Base-by-base conservation (phyloP, 495 filamentous ascomycete species). In the Ramalina peruviana region DNA sequence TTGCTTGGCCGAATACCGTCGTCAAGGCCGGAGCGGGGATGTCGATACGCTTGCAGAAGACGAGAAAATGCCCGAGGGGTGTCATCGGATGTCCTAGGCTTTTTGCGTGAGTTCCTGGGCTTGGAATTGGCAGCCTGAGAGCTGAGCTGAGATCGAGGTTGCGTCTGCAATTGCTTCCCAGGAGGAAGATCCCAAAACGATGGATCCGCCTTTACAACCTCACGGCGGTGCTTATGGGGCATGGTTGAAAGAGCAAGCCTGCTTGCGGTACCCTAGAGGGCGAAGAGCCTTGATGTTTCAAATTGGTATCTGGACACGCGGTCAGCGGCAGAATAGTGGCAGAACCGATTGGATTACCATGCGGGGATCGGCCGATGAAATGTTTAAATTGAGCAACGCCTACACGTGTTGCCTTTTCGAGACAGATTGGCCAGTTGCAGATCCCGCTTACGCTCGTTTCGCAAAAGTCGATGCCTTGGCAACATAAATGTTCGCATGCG, bases 181-280 rank as follows among this genome's bases (percentile, higher is more conserved):
- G 86, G 87, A 19, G 86, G 83, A 42, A 94, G 81, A 64, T 94
- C 74, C 68, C 81, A 85, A 60, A 75, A 80, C 10, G 52, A 53
- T 55, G 58, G 60, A 44, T 12, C 13, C 7, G 52, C 58, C 46
- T 49, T 52, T 42, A 46, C 46, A 74, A 51, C 77, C 60, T 62
- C 76, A 60, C 71, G 73, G 43, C 82, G 87, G 62, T 92, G 85
- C 64, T 90, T 92, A 71, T 89, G 85, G 68, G 86, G 86, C 86
- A 92, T 92, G 12, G 9, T 6, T 13, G 12, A 33, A 33, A 33
- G 3, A 13, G 9, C 12, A 33, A 33, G 30, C 1, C 9, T 37
- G 25, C 16, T n/a, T 26, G 15, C 36, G 16, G 25, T 0, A 13
- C 1, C 5, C 13, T 3, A 37, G 25, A 13, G 9, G 30, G 2